Base-by-base conservation (phyloP, 2,329 filamentous ascomycete species). In the Trichoderma aggressivum region DNA sequence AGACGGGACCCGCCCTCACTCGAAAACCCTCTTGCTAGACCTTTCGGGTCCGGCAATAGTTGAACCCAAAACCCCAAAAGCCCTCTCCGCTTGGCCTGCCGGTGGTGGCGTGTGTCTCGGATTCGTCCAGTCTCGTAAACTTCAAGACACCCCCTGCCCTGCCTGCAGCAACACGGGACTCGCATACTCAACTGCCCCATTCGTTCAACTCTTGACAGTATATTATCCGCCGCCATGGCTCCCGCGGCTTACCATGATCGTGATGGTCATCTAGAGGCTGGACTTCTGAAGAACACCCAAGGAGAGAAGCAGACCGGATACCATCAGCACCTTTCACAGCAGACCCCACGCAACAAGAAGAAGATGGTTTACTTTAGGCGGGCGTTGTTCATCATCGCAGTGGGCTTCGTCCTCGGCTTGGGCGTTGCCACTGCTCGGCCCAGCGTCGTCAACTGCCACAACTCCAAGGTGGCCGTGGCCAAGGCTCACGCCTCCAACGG, bases 341-440 rank as follows among this genome's bases (percentile, higher is more conserved):
- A 58, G 32, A n/a, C n/a, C 12, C 43, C 30, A 28, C n/a, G 14
- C 34, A 39, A 10, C 70, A 70, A 62, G 8, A 74, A 64, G 34
- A 75, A 66, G 34, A 75, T 76, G 75, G 56, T 74, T 18, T 60
- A 74, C 61, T n/a, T 73, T 53, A 70, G 71, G 24, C 68, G 72
- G 56, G 59, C 73, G 11, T 47, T 69, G 30, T 26, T 75, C 34
- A 66, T 74, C 53, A 10, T 78, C 61, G 71, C 75, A 53, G 72
- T 78, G 21, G 75, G 76, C 70, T 74, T 77, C 67, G 72, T 79
- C 67, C 72, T 78, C 16, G 75, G 76, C 59, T 71, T 78, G 50
- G 76, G 75, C 30, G 74, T 78, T 14, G 75, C 47, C 58, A 43
- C 71, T 14, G 72, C 73, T 3, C 71, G 67, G 16, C 67, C 66